Base-by-base conservation (phyloP, 148 eudicot species). In the Euryodendron excelsum region DNA sequence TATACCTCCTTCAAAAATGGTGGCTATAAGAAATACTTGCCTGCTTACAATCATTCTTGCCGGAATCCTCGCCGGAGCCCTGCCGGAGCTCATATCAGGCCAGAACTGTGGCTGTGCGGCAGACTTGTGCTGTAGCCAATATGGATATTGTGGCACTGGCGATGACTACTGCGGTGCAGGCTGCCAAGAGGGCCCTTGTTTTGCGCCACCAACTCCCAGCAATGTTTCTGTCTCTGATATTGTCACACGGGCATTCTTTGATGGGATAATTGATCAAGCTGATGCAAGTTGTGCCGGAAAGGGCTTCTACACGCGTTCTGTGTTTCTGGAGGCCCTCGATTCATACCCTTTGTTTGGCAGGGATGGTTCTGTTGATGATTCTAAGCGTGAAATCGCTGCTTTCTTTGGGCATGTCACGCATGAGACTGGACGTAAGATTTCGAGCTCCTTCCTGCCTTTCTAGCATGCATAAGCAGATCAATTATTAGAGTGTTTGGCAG, bases 391-490 rank as follows among this genome's bases (percentile, higher is more conserved):
- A 79, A 81, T 87, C 27, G 92, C 94, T 2, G 94, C 94, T 44
- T 89, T 84, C 78, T 91, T 91, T 59, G 92, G 90, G 17, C 94
- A 91, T 80, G 87, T 82, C 15, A 76, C 92, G 0, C 90, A 86
- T 79, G 92, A 89, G 81, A 91, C 91, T 67, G 86, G 86, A 77
- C 77, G 94, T 91, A 86, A 87, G 83, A 25, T 64, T 59, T 77
- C 30, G 15, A 0, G 11, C 2, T 21, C 34, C 47, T 9, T 59
- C 13, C 9, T 6, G 1, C 47, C 20, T 72, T 45, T 28, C 23
- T n/a, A n/a, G n/a, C n/a, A n/a, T n/a, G n/a, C n/a, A n/a, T n/a
- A n/a, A n/a, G n/a, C n/a, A n/a, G n/a, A n/a, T n/a, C n/a, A n/a
- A n/a, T n/a, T n/a, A n/a, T n/a, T n/a, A n/a, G n/a, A n/a, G n/a